Evolutionary conservation across 495 filamentous ascomycete species (phyloP), one percentile per base, ranked within the genome.

Genomic region (Amphirosellinia nigrospora): DNA sequence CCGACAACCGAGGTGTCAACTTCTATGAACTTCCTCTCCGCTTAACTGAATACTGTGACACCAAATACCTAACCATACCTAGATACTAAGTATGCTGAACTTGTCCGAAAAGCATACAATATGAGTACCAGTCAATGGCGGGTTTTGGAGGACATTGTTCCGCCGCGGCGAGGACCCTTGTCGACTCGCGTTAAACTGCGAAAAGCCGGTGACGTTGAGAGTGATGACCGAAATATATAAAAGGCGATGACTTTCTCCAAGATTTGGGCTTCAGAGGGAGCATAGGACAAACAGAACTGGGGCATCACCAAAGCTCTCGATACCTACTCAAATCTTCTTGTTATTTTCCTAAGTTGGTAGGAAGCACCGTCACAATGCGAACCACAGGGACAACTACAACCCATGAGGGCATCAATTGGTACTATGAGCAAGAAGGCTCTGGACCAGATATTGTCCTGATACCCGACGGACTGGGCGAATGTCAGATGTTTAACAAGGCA

Each of bases 391-490:
- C 58, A 13, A 64, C 48, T 11, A 69, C 67, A 3, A 78, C 74
- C 30, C 36, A 34, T 5, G 70, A 76, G 62, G 74, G 72, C 21
- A 78, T 78, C 63, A 53, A 38, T 28, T 78, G 76, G 76, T 68
- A 78, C 46, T 70, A 69, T 36, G 67, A 74, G 53, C 71, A 71
- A 60, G 52, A 66, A 36, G 72, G 74, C 23, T 56, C 64, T 34
- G 71, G 71, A 1, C 75, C 75, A 4, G 66, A 78, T 55, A 48
- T 78, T 15, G 62, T 76, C 46, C 62, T 76, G 28, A 67, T 78
- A 45, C 76, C 76, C 5, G 75, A 74, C 15, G 76, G 76, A 36
- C 68, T 76, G 66, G 76, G 76, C 16, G 76, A 78, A 38, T 72
- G 74, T 62, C 45, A 70, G 19, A 71, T 70, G 41, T 76, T 76